Evolutionary conservation across 225 moss, liverwort and hornwort species (phyloP), one percentile per base, ranked within the genome.

Genomic region (Physcomitrellopsis africana): DNA sequence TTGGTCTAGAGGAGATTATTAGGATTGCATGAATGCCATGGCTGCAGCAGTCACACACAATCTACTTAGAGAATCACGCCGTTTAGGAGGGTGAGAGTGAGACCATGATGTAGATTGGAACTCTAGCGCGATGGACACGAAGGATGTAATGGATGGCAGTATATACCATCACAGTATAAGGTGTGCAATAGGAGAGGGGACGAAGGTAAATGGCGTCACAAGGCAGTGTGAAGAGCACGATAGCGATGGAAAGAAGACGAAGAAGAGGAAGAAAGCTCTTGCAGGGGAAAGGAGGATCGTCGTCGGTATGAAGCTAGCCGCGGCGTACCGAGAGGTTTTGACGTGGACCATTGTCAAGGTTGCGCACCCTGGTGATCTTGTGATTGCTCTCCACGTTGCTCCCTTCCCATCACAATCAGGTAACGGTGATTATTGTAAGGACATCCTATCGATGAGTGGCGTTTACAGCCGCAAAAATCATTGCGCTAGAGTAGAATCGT

Each of bases 341-440:
- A 88, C 88, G 51, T 88, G 88, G 88, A 85, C 85, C 11, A 83
- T 88, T 59, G 88, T 79, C 9, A 88, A 85, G 67, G 85, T 88
- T 80, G 88, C 88, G 67, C 88, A 79, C 62, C 88, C 88, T 9
- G 88, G 88, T 27, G 88, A 88, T 81, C 82, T 80, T 54, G 88
- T 88, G 65, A 82, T 88, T 68, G 88, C 88, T n/a, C 78, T 88
- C 65, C 88, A 88, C 73, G 88, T 85, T 65, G 75, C 85, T 56
- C 69, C 82, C 19, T 55, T 73, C 14, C 70, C 73, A 20, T 20
- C 77, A 48, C 63, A 68, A 69, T 51, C 79, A 81, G 85, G 85
- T 85, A 75, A 18, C 37, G 19, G 46, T 52, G 63, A 73, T 69
- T 18, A 69, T 53, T 73, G 59, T 60, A 63, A 68, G 45, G 44